Evolutionary conservation across 1,139 yeast genomes (phyloP), one percentile per base, ranked within the genome.

Genomic region (Geotrichum fermentans): DNA sequence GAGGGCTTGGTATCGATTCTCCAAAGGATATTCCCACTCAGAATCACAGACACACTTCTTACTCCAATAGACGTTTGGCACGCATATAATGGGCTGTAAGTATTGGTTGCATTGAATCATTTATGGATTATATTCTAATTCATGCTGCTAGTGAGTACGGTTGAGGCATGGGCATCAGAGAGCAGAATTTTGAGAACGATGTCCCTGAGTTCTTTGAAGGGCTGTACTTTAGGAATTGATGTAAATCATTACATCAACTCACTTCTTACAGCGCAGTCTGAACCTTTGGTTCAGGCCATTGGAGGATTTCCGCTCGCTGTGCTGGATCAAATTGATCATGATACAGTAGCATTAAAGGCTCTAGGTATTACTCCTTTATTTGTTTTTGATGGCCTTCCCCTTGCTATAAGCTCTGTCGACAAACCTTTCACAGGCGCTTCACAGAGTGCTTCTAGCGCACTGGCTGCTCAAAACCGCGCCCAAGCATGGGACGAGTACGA

Each of bases 221-320:
- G 82, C 60, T 77, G 90, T 37, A 78, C 83, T 14, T 69, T 89
- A 47, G 97, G 96, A 47, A 84, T 89, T 43, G 96, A 89, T 63
- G 94, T 83, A 18, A 86, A 82, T 56, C 89, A 87, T 62, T 51
- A 51, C 22, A 42, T 51, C 21, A 40, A 34, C 13, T 32, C 42
- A 8, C 18, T 48, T 11, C 87, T 87, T 60, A 68, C 85, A 43
- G 72, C 83, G 34, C 69, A 87, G 51, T 72, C 84, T 42, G 95
- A 87, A 58, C 85, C 85, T 47, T 77, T 78, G 55, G 69, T 82
- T 45, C 85, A 83, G 45, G 95, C 95, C 4, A 76, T 85, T 55
- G 96, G 96, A 7, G 96, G 96, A 0, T 76, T 83, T 50, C 96
- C 96, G 1, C 66, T 77, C 38, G 77, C 87, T 1, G 68, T 89